Conservation (phyloP, 306 rosid species). For the Medicago lupulina region DNA sequence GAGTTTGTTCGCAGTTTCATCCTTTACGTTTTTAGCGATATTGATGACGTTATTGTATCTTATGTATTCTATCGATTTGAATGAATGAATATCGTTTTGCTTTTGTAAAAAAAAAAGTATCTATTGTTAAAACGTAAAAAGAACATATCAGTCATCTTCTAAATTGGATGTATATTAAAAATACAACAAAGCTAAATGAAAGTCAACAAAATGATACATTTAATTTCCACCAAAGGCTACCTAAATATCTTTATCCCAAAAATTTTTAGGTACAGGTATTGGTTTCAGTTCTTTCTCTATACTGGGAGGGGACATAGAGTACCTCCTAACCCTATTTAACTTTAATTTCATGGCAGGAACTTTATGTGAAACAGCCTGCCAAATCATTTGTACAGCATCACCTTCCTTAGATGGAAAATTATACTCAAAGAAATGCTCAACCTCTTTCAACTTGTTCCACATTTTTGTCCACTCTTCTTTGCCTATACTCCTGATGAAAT, state of each 20-base stretch:
- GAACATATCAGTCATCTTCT: neutral
- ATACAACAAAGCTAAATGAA: neutral
- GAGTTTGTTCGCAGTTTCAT: too few species aligned
- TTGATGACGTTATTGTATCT: too few species aligned
- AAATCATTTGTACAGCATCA: slow-evolving; percentile 82
- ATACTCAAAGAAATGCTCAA: slow-evolving; percentile 61
- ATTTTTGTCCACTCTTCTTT: slow-evolving; percentile 75
- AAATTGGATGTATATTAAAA: neutral
- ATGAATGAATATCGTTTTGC: too few species aligned
- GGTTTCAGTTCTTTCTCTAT: slow-evolving; percentile 39
- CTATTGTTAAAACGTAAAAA: too few species aligned
- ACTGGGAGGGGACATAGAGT: slow-evolving; percentile 32
- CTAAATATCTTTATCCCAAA: slow-evolving; percentile 49
- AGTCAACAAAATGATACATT: neutral
- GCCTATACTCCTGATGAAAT: slow-evolving; percentile 54
- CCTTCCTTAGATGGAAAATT: slow-evolving; percentile 71
- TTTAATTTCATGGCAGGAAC: slow-evolving; percentile 62
- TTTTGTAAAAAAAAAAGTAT: too few species aligned
- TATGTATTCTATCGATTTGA: too few species aligned
- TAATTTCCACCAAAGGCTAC: neutral
- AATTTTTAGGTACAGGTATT: slow-evolving; percentile 55
- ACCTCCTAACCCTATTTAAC: slow-evolving; percentile 60
- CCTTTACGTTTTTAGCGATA: too few species aligned
- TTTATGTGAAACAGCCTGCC: slow-evolving; percentile 76
- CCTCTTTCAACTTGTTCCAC: slow-evolving; percentile 74